phyloP scores from a whole-genome alignment of 805 yeast genomes.

The Sungouiozyma intestinalis region DNA sequence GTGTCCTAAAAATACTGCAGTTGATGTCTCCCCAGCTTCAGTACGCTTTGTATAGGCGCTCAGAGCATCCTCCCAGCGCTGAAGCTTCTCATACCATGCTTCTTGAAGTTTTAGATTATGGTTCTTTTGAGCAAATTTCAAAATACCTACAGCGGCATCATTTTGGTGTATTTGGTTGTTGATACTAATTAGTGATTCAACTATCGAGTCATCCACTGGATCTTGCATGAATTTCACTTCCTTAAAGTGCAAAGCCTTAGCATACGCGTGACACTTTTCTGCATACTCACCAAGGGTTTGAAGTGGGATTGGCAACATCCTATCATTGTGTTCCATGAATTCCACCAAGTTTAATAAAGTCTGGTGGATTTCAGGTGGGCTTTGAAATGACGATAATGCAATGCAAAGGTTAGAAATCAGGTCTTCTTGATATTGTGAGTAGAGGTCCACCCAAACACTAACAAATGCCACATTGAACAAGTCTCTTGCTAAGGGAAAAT shows the following conservation, averaged over 20 bases:
- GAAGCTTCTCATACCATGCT: slow-evolving; percentile 92
- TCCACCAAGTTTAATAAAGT: slow-evolving; percentile 80
- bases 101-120: slow-evolving; percentile 84
- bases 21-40: slow-evolving; percentile 40
- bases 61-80: slow-evolving; percentile 94
- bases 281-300: slow-evolving; percentile 84
- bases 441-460: slow-evolving; percentile 84
- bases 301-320: slow-evolving; percentile 79
- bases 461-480: slow-evolving; percentile 87
- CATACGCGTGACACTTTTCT: slow-evolving; percentile 89
- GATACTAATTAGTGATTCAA: slow-evolving; percentile 81
- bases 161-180: slow-evolving; percentile 90
- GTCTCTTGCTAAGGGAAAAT: slow-evolving; percentile 77
- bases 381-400: slow-evolving; percentile 78
- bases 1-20: slow-evolving; percentile 87
- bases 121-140: slow-evolving; percentile 83
- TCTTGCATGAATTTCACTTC: slow-evolving; percentile 91
- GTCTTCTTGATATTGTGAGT: slow-evolving; percentile 83
- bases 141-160: slow-evolving; percentile 92
- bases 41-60: slow-evolving; percentile 76
- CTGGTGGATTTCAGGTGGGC: slow-evolving; percentile 91
- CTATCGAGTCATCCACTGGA: slow-evolving; percentile 71
- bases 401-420: slow-evolving; percentile 72
- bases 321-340: slow-evolving; percentile 93
- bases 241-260: slow-evolving; percentile 88